A percentile compares a stretch with the other conserved stretches of the same genome.
Conservation (phyloP, 257 asterid species). For the Scutellaria minor region DNA sequence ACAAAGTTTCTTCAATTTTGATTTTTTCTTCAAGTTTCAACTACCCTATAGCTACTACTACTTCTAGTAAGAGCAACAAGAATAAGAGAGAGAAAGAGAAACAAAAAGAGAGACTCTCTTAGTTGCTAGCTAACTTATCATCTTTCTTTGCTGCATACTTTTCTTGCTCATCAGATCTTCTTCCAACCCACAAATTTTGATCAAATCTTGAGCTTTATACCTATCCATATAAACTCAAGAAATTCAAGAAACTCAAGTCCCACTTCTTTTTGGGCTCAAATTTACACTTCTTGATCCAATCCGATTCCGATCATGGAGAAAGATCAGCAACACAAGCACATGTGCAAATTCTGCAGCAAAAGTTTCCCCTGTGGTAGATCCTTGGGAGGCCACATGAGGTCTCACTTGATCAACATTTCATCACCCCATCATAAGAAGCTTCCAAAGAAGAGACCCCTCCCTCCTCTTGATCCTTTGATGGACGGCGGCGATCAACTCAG, state of each 20-base stretch:
- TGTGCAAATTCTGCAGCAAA: conserved; percentile 74
- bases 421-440: conserved; percentile 38
- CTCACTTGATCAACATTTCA: conserved; percentile 69
- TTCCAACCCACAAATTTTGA: conserved; percentile 1
- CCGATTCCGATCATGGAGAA: conserved; percentile 45
- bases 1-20: conserved; percentile 43
- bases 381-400: conserved; percentile 64
- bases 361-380: conserved; percentile 52
- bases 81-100: conserved; percentile 18
- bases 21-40: conserved; percentile 50
- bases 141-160: conserved; percentile 40
- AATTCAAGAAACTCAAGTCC: conserved; percentile 32
- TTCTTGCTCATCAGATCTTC: conserved; percentile 41
- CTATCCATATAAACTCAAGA: conserved; percentile 30
- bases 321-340: conserved; percentile 45
- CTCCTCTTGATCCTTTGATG: conserved; percentile 21
- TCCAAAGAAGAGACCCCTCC: conserved; percentile 55
- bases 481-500: conserved; percentile 23
- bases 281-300: background rate
- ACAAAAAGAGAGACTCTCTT: conserved; percentile 27
- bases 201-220: conserved; percentile 24
- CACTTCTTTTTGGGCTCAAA: background rate
- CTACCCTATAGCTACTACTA: conserved; percentile 55
- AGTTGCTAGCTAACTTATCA: conserved; percentile 45
- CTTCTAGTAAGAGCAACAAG: conserved; percentile 43